A percentile compares a stretch with the other conserved stretches of the same genome.
Conservation (phyloP, 2,329 filamentous ascomycete species). For the Hypoxylon rubiginosum region DNA sequence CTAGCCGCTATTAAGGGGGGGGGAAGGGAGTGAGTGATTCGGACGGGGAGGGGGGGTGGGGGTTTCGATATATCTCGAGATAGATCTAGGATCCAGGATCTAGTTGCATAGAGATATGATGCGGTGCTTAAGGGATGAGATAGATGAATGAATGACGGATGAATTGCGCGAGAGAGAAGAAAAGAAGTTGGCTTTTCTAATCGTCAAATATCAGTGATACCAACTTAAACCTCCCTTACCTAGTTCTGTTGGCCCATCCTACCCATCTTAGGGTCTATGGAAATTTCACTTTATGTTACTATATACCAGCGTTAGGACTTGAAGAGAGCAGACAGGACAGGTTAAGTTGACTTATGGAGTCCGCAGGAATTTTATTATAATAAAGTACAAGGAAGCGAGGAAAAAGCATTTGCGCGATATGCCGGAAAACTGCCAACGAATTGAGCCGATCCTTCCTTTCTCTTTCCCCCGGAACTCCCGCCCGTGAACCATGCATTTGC, state of each 20-base stretch:
- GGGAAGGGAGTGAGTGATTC: neutral
- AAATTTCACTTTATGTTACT: neutral
- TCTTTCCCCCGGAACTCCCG: neutral
- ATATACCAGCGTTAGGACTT: neutral
- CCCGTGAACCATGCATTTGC: neutral
- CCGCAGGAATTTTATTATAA: neutral
- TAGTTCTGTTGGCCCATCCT: too few species aligned
- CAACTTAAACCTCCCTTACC: neutral
- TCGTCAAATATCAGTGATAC: neutral
- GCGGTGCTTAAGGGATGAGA: neutral
- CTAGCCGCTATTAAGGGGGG: neutral
- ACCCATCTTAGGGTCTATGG: neutral
- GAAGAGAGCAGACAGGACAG: neutral
- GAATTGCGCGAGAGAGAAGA: neutral
- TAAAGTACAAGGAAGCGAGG: neutral
- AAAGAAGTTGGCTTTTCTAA: neutral
- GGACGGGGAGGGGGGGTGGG: neutral
- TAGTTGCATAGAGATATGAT: too few species aligned
- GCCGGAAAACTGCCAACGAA: neutral
- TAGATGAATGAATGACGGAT: neutral
- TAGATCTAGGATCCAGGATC: too few species aligned
- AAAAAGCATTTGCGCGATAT: neutral
- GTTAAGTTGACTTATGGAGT: neutral
- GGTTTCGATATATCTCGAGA: neutral
- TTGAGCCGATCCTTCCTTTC: neutral